These are phyloP conservation scores for Boletus coccyginus DNA, from an alignment of 768 basidiomycete genomes.

Conservation along the genomic window DNA sequence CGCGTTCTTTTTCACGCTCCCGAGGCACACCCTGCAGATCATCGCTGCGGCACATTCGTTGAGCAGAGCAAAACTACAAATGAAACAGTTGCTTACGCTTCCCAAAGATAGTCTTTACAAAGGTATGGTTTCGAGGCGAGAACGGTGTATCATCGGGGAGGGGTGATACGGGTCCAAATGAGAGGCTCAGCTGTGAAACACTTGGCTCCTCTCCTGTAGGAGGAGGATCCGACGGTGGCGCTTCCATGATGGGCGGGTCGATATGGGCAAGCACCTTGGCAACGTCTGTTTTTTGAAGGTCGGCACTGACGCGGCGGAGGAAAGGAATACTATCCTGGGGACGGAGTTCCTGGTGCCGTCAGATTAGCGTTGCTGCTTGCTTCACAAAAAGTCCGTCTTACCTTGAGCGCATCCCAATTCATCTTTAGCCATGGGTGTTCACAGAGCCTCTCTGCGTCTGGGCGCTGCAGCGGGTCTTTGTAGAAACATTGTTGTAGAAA, in stretches of 20 bases:
- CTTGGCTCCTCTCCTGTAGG: conserved; percentile 40
- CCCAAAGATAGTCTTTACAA: conserved; percentile 90
- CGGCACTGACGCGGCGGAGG: conserved; percentile 85
- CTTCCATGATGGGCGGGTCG: conserved; percentile 28
- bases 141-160: conserved; percentile 38
- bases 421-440: conserved; percentile 90
- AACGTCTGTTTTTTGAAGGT: conserved; percentile 71
- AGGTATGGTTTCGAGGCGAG: conserved; percentile 70
- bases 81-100: conserved; percentile 65
- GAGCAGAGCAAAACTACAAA: neutral
- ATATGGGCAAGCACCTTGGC: conserved; percentile 50
- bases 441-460: conserved; percentile 79
- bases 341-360: conserved; percentile 59
- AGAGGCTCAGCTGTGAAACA: conserved; percentile 38
- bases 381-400: conserved; percentile 30
- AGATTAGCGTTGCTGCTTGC: neutral
- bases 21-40: conserved; percentile 79
- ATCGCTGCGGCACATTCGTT: conserved; percentile 54
- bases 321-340: conserved; percentile 96
- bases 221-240: conserved; percentile 46
- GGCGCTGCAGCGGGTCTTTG: conserved; percentile 83
- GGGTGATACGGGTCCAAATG: conserved; percentile 34
- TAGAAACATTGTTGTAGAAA: conserved; percentile 88
- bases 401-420: conserved; percentile 78
- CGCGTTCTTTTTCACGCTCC: conserved; percentile 79